Base-by-base conservation (phyloP, 352 stramenopile species). In the Pythium rishiriense region DNA sequence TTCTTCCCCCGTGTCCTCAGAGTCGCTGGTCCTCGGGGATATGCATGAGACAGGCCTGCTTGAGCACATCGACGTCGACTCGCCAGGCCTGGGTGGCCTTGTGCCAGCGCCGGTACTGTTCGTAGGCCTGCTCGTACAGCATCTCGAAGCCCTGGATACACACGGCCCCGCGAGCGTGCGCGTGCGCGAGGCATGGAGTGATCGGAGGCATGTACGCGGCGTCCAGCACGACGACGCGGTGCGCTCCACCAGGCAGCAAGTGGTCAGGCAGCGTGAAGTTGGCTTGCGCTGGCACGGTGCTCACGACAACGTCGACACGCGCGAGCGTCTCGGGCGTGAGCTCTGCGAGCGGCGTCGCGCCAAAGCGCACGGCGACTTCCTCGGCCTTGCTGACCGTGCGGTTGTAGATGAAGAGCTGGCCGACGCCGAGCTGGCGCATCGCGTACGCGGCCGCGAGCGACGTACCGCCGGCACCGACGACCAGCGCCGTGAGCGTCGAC, bases 131-230 rank as follows among this genome's bases (percentile, higher is more conserved):
- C 74, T 98, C 95, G 68, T 97, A 97, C 21, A 99, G 79, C 97
- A 99, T 99, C 68, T 99, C 96, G 24, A 94, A 98, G 50, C 97
- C 97, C 64, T 98, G 88, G 43, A 99, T 93, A 53, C 96, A 89
- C 49, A 79, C 57, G 51, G 87, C 97, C 19, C 91, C 93, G n/a
- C 74, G 75, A 8, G 73, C 78, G 29, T 88, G 64, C 2, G 94
- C 96, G 64, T 99, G 93, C 22, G 72, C 74, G 19, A 99, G 73
- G 24, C 99, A 88, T 26, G 90, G 87, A 14, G 97, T 99, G 49
- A 95, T 76, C 62, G 97, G 96, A 29, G 97, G 97, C 76, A 98
- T 98, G 86, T 99, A 99, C 61, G 98, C 98, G 0, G 97, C 97
- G 64, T 99, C 97, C 70, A 99, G 90, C 35, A 99, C 88, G 25